Evolutionary conservation across 2,329 filamentous ascomycete genomes (phyloP).

Genomic region (Dothistroma pini): DNA sequence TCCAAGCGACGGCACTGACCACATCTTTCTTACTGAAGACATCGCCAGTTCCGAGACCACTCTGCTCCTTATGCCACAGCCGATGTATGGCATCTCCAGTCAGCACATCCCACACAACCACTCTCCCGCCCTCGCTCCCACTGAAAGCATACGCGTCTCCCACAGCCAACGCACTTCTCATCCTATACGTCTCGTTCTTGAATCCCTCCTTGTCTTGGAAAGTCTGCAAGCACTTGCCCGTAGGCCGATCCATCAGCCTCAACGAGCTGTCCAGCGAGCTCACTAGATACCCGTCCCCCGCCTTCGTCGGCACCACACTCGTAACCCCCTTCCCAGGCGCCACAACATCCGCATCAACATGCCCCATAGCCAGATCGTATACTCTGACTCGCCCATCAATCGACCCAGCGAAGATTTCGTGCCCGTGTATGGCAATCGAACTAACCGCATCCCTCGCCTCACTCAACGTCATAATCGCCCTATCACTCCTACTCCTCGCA

Average conservation of each 20-base stretch:
- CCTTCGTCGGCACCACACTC: slow-evolving; percentile 65
- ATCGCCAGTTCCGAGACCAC: slow-evolving; percentile 21
- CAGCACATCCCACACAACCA: slow-evolving; percentile 82
- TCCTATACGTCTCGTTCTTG: slow-evolving; percentile 66
- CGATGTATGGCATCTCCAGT: slow-evolving; percentile 64
- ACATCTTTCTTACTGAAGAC: slow-evolving; percentile 42
- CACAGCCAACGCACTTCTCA: slow-evolving; percentile 70
- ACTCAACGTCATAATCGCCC: slow-evolving; percentile 67
- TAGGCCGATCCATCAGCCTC: slow-evolving; percentile 73
- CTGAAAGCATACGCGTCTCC: slow-evolving; percentile 74
- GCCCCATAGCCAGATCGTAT: slow-evolving; percentile 80
- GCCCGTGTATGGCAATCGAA: slow-evolving; percentile 41
- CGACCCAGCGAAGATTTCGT: slow-evolving; percentile 66
- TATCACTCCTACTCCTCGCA: slow-evolving; percentile 50
- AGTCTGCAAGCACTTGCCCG: slow-evolving; percentile 68
- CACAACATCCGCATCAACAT: slow-evolving; percentile 62
- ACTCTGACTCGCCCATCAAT: slow-evolving; percentile 78
- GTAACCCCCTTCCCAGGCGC: slow-evolving; percentile 61
- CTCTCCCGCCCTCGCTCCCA: slow-evolving; percentile 72
- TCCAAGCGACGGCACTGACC: slow-evolving; percentile 48
- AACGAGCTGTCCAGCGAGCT: slow-evolving; percentile 72
- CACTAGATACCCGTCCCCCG: slow-evolving; percentile 71
- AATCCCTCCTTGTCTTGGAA: slow-evolving; percentile 53
- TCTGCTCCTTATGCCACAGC: slow-evolving; percentile 46
- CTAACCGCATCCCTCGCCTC: slow-evolving; percentile 70